Base-by-base conservation (phyloP, 305 asterid species). In the Plantago coronopus region DNA sequence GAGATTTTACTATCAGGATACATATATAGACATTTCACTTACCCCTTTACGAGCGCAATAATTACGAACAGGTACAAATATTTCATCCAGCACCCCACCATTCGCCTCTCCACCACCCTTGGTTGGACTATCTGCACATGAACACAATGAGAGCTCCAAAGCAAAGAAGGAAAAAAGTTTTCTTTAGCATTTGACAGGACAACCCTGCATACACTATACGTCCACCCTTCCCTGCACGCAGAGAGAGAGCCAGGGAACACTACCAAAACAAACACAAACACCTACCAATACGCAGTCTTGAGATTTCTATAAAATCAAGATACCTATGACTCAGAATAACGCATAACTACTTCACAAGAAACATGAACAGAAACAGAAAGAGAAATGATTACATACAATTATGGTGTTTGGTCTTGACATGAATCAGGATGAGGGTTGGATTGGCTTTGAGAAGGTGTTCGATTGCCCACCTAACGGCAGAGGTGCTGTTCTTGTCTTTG, bases 11-110 rank as follows among this genome's bases (percentile, higher is more conserved):
- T 31, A 31, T 31, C 38, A 31, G 38, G 38, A 31, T 42, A 12
- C 6, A 13, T 43, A 20, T 4, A 21, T 40, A 65, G 54, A 38
- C 21, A 56, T 44, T 23, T 53, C 7, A 59, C 74, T 18, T 68
- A 88, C 95, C 84, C 82, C 83, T 79, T 74, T 83, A 19, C 95
- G 87, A 0, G 90, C 90, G 70, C 88, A 83, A 67, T 68, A 72
- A 18, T 80, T 70, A 8, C 85, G 80, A 45, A 70, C 74, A 62
- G 79, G 76, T 14, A 46, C 61, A 72, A 88, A 86, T 29, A 88
- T 51, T 12, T 81, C 77, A 8, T 79, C 86, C 0, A 10, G 5
- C 18, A 48, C 18, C 57, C 70, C 84, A 63, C 67, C 70, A 53
- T 68, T 57, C 8, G 69, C 60, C 54, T 78, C 84, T 19, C 11